phyloP scores from a whole-genome alignment of 352 stramenopile species.

The Pythium brachiatum region DNA sequence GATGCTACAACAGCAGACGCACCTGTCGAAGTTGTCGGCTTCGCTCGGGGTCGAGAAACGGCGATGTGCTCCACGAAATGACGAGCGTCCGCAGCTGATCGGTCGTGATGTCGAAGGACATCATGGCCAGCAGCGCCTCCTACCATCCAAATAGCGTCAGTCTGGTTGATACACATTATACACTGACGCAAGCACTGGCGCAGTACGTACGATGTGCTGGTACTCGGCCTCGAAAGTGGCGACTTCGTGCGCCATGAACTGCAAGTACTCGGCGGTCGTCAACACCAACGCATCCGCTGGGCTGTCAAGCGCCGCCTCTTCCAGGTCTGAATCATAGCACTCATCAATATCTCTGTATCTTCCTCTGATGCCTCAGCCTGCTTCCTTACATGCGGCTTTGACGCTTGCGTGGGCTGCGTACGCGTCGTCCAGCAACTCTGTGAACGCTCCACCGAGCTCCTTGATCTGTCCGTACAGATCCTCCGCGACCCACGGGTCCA shows the following conservation, averaged over 20 bases:
- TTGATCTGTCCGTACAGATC: constrained; percentile 66
- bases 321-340: background rate
- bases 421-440: constrained; percentile 55
- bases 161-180: background rate
- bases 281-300: constrained; percentile 27
- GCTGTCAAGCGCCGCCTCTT: background rate
- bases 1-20: background rate
- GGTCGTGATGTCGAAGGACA: constrained; percentile 69
- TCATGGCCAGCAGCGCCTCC: constrained; percentile 59
- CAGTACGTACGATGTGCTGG: constrained; percentile 66
- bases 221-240: constrained; percentile 77
- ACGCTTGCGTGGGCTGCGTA: constrained; percentile 47
- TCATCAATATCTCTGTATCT: too few species aligned
- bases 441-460: constrained; percentile 41
- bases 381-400: constrained; percentile 30
- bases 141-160: constrained; percentile 14
- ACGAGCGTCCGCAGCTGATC: constrained; percentile 73
- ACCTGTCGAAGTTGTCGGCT: constrained; percentile 55
- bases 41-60: constrained; percentile 59
- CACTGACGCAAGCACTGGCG: background rate
- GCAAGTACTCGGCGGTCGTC: constrained; percentile 56
- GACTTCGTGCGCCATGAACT: constrained; percentile 68
- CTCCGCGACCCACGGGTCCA: constrained; percentile 69
- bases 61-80: constrained; percentile 80
- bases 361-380: background rate